Conservation (phyloP, 371 early-diverging fungal genomes). For the Mortierella sp. region DNA sequence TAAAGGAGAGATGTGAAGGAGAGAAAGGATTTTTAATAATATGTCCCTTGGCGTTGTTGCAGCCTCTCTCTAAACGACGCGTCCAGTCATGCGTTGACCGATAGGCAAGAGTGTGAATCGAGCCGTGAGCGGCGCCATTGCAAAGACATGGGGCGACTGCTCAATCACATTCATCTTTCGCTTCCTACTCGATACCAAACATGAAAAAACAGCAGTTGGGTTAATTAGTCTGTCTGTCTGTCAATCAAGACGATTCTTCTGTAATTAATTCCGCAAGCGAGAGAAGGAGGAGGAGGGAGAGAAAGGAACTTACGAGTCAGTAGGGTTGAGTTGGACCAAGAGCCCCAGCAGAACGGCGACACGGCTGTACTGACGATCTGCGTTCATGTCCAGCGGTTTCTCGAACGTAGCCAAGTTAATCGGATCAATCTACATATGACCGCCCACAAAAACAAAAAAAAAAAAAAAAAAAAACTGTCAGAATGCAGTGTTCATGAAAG, state of each 20-base stretch:
- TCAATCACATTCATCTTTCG: conserved; percentile 32
- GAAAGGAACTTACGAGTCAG: conserved; percentile 58
- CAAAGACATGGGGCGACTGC: conserved; percentile 64
- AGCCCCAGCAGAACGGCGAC: conserved; percentile 64
- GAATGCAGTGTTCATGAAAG: not conserved
- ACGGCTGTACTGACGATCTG: conserved; percentile 64
- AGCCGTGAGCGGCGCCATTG: conserved; percentile 63
- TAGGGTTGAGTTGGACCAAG: conserved; percentile 61
- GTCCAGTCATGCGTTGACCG: conserved; percentile 61
- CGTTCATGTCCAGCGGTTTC: conserved; percentile 60
- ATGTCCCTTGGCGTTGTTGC: not conserved
- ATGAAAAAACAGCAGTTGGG: not conserved
- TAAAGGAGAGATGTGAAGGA: not conserved
- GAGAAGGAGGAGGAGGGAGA: not conserved
- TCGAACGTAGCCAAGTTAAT: conserved; percentile 69
- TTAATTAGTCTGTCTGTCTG: not conserved
- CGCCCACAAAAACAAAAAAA: not conserved
- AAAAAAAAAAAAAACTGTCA: not conserved
- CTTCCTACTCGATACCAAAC: conserved; percentile 23
- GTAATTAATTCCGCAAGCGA: no score
- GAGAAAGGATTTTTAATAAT: not conserved
- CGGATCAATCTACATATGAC: conserved; percentile 64
- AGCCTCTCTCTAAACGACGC: conserved; percentile 14
- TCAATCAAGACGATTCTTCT: not conserved
- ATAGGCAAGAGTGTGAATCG: conserved; percentile 70